A percentile compares a stretch with the other conserved stretches of the same genome.
phyloP scores from a whole-genome alignment of 1,284 basidiomycete genomes.

The Ganoderma multipileum region DNA sequence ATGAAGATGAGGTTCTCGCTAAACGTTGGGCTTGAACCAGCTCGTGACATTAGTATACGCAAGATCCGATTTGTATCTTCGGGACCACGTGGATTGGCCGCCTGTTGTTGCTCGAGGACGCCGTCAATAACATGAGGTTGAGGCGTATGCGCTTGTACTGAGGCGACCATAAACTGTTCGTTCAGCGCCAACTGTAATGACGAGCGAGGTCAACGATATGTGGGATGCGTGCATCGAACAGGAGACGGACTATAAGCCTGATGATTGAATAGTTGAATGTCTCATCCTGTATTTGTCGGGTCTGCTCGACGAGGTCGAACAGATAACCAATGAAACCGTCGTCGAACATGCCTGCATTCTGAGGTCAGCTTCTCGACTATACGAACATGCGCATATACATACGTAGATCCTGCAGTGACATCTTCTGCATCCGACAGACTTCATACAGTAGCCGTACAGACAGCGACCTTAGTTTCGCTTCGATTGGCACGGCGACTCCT shows the following conservation, averaged over 20 bases:
- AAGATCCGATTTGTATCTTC: constrained; percentile 81
- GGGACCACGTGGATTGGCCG: constrained; percentile 32
- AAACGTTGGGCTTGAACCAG: constrained; percentile 91
- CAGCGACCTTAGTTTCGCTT: constrained; percentile 78
- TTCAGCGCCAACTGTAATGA: constrained; percentile 85
- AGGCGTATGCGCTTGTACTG: constrained; percentile 44
- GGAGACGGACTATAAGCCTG: constrained; percentile 83
- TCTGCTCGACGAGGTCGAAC: constrained; percentile 94
- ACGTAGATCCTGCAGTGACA: constrained; percentile 80
- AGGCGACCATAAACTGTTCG: constrained; percentile 97
- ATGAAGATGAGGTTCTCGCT: constrained; percentile 99
- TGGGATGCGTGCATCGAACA: not conserved
- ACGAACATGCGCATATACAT: constrained; percentile 39
- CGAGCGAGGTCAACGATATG: not conserved
- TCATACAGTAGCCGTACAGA: constrained; percentile 86
- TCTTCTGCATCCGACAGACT: constrained; percentile 88
- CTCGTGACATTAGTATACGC: constrained; percentile 81
- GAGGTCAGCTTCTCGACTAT: constrained; percentile 6
- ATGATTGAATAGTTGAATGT: constrained; percentile 94
- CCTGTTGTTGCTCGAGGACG: constrained; percentile 28
- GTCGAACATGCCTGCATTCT: constrained; percentile 71
- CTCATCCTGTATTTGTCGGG: constrained; percentile 88
- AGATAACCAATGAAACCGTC: constrained; percentile 89
- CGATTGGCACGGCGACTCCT: constrained; percentile 70
- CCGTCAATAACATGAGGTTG: constrained; percentile 23